Percentiles rank a stretch among this genome's conserved stretches.
Evolutionary conservation across 2,329 filamentous ascomycete species (phyloP).

Genomic region (Colletotrichum cereale): DNA sequence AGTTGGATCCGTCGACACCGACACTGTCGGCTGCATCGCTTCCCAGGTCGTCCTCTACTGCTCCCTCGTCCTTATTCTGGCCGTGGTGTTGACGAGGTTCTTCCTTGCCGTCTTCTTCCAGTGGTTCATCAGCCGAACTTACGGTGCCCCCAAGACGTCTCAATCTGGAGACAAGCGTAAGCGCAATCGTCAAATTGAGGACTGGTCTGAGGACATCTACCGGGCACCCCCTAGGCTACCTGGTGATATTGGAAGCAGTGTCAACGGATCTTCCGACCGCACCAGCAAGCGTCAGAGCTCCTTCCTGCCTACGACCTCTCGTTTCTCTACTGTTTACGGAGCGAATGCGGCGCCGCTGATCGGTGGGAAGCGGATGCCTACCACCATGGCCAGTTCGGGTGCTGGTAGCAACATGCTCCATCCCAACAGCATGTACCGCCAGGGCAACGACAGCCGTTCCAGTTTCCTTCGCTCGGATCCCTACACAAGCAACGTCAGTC

Average conservation of each 20-base stretch:
- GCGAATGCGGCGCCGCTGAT: conserved; percentile 67
- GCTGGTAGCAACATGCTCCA: conserved; percentile 79
- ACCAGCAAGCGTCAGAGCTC: conserved; percentile 83
- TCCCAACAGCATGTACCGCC: conserved; percentile 78
- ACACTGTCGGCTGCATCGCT: conserved; percentile 96
- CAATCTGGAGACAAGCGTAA: conserved; percentile 85
- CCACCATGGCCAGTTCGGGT: conserved; percentile 94
- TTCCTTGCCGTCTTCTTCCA: conserved; percentile 91
- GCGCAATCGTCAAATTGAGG: conserved; percentile 93
- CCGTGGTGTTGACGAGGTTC: conserved; percentile 89
- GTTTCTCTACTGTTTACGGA: conserved; percentile 92
- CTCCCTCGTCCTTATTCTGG: conserved; percentile 89
- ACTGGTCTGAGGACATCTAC: conserved; percentile 98
- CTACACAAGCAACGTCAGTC: conserved; percentile 65
- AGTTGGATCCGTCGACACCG: conserved; percentile 94
- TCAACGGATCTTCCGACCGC: conserved; percentile 73
- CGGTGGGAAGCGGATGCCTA: conserved; percentile 71
- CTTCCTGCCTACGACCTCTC: conserved; percentile 92
- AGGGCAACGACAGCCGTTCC: conserved; percentile 71
- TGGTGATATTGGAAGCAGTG: conserved; percentile 77
- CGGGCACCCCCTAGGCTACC: conserved; percentile 85
- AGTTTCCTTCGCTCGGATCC: conserved; percentile 75
- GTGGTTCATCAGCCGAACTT: conserved; percentile 93
- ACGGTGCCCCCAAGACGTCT: conserved; percentile 87
- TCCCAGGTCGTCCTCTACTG: conserved; percentile 97